A percentile compares a stretch with the other conserved stretches of the same genome.
Evolutionary conservation across 129 eudicot species (phyloP).

Genomic region (Rutidosis leptorrhynchoides): DNA sequence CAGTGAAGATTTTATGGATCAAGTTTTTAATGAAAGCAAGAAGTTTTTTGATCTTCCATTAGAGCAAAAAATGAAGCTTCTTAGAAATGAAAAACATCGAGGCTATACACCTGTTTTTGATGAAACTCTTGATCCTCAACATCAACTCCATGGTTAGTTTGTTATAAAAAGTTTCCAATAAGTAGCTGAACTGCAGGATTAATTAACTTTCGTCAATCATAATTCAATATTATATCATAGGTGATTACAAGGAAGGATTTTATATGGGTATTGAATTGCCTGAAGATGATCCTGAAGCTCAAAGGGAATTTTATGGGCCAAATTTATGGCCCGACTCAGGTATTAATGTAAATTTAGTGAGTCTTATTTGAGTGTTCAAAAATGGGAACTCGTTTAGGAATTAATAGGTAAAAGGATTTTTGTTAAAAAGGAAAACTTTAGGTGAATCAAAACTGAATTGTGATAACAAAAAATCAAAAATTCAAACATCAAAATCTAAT

Average conservation of each 20-base stretch:
- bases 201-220: not conserved
- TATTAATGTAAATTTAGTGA: constrained; percentile 23
- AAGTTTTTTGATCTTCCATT: constrained; percentile 63
- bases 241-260: constrained; percentile 94
- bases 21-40: constrained; percentile 79
- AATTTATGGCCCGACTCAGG: constrained; percentile 83
- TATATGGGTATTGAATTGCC: constrained; percentile 85
- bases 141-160: constrained; percentile 70
- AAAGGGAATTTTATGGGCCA: constrained; percentile 64
- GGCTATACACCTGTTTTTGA: constrained; percentile 88
- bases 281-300: constrained; percentile 70
- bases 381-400: not conserved
- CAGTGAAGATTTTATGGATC: constrained; percentile 76
- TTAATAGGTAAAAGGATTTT: not conserved
- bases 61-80: constrained; percentile 72
- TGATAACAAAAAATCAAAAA: too few relatives aligned
- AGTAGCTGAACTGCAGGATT: not conserved
- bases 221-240: too few relatives aligned
- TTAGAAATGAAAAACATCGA: constrained; percentile 73
- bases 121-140: constrained; percentile 70
- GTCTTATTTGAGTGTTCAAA: not conserved
- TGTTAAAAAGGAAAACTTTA: not conserved
- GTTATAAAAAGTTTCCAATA: not conserved
- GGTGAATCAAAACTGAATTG: not conserved
- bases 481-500: too few relatives aligned